Conservation (phyloP, 2,329 filamentous ascomycete species). For the Aureobasidium melanogenum region DNA sequence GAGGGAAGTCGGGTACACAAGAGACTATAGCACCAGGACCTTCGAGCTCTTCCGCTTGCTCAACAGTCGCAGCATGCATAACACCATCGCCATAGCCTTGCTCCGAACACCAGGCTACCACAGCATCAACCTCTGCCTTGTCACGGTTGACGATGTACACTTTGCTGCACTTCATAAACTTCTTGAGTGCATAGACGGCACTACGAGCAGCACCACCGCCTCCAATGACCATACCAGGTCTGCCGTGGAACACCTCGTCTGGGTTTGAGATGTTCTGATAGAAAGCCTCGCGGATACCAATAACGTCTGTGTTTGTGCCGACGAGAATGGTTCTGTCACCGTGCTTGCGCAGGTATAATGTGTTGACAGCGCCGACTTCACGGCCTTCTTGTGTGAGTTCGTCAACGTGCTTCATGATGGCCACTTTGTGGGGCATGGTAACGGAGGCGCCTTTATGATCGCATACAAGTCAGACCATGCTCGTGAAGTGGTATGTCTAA, state of each 20-base stretch:
- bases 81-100: slow-evolving; percentile 53
- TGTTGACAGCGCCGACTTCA: slow-evolving; percentile 72
- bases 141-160: slow-evolving; percentile 77
- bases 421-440: slow-evolving; percentile 78
- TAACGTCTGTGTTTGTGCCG: slow-evolving; percentile 74
- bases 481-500: background rate
- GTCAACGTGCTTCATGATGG: slow-evolving; percentile 65
- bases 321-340: slow-evolving; percentile 47
- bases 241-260: slow-evolving; percentile 44
- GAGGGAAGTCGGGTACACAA: slow-evolving; percentile 69
- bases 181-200: slow-evolving; percentile 60
- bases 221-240: slow-evolving; percentile 64
- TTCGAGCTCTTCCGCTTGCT: slow-evolving; percentile 51
- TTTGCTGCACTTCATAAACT: slow-evolving; percentile 49
- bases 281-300: slow-evolving; percentile 69
- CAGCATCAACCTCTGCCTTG: slow-evolving; percentile 53
- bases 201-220: slow-evolving; percentile 71
- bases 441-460: slow-evolving; percentile 47
- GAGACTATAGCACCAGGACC: slow-evolving; percentile 58
- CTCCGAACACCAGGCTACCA: slow-evolving; percentile 54
- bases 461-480: background rate
- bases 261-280: slow-evolving; percentile 32
- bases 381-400: slow-evolving; percentile 63
- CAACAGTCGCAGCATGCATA: slow-evolving; percentile 51
- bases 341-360: slow-evolving; percentile 55